These are phyloP conservation scores for Butyriboletus loyo DNA, from an alignment of 768 basidiomycete species.

Conservation along the genomic window DNA sequence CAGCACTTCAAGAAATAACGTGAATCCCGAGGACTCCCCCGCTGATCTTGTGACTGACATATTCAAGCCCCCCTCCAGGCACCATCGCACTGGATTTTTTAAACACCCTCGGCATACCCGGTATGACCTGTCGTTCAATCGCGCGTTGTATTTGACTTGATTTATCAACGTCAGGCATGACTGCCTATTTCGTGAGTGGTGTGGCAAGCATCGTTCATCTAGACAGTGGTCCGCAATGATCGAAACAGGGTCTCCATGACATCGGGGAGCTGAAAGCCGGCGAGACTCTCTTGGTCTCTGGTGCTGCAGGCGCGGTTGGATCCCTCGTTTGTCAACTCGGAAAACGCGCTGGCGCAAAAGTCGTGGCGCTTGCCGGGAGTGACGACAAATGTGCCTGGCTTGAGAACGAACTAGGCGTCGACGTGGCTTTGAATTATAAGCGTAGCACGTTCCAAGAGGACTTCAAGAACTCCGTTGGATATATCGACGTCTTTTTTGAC, in stretches of 20 bases:
- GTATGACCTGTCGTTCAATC: slow-evolving; percentile 36
- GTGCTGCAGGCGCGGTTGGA: slow-evolving; percentile 92
- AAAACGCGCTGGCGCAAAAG: slow-evolving; percentile 72
- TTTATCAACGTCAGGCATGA: slow-evolving; percentile 55
- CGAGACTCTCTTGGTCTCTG: slow-evolving; percentile 83
- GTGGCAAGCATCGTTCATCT: not conserved
- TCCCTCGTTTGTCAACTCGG: slow-evolving; percentile 80
- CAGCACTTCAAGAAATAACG: slow-evolving; percentile 50
- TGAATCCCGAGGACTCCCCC: slow-evolving; percentile 33
- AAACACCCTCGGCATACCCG: slow-evolving; percentile 72
- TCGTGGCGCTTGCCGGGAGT: slow-evolving; percentile 86
- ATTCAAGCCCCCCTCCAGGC: slow-evolving; percentile 53
- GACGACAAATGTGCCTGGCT: slow-evolving; percentile 84
- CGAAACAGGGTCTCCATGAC: slow-evolving; percentile 70
- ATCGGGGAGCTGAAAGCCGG: slow-evolving; percentile 78
- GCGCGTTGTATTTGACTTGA: not conserved
- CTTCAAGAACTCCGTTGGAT: slow-evolving; percentile 67
- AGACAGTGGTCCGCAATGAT: slow-evolving; percentile 1
- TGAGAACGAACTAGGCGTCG: slow-evolving; percentile 78
- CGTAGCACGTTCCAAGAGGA: slow-evolving; percentile 64
- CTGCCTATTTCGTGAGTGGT: slow-evolving; percentile 79
- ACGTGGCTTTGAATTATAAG: slow-evolving; percentile 88
- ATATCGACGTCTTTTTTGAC: slow-evolving; percentile 83
- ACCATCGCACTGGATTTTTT: slow-evolving; percentile 72
- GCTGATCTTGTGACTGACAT: not conserved